Evolutionary conservation across 2,329 filamentous ascomycete genomes (phyloP).

Genomic region (Aspergillus sp.): DNA sequence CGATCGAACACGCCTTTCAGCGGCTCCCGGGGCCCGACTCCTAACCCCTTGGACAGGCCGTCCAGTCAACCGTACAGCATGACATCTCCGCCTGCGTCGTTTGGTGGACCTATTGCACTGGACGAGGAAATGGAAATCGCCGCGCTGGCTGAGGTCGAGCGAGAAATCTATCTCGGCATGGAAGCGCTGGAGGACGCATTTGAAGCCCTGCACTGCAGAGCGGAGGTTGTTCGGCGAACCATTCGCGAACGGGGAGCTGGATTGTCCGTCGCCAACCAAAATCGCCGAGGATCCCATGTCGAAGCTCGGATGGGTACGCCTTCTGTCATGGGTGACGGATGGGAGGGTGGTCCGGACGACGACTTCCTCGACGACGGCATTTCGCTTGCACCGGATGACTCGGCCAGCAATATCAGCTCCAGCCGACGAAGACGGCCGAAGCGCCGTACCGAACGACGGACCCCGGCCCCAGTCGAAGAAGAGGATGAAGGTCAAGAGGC

Average conservation of each 20-base stretch:
- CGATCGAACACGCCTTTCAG: conserved; percentile 27
- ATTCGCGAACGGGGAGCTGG: conserved; percentile 77
- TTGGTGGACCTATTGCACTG: conserved; percentile 69
- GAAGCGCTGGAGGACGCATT: conserved; percentile 90
- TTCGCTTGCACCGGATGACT: conserved; percentile 42
- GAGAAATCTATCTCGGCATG: conserved; percentile 90
- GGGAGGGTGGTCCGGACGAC: conserved; percentile 38
- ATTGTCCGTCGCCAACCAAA: conserved; percentile 46
- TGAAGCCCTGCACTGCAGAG: conserved; percentile 77
- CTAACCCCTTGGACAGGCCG: conserved; percentile 32
- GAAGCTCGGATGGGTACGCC: conserved; percentile 38
- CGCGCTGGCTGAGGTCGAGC: conserved; percentile 80
- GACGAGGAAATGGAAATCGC: conserved; percentile 93
- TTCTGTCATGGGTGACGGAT: conserved; percentile 22
- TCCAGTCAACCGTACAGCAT: conserved; percentile 33
- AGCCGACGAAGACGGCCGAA: conserved; percentile 38
- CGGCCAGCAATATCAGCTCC: conserved; percentile 43
- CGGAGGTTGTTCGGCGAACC: conserved; percentile 68
- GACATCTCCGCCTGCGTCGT: conserved; percentile 49
- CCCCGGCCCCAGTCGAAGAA: conserved; percentile 41
- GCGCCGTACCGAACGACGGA: conserved; percentile 41
- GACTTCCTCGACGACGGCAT: conserved; percentile 39
- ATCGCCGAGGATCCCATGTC: conserved; percentile 34
- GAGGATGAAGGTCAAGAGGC: conserved; percentile 37
- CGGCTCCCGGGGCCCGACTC: conserved; percentile 28